These are phyloP conservation scores for Scedosporium boydii DNA, from an alignment of 2,329 filamentous ascomycete genomes.

Conservation along the genomic window DNA sequence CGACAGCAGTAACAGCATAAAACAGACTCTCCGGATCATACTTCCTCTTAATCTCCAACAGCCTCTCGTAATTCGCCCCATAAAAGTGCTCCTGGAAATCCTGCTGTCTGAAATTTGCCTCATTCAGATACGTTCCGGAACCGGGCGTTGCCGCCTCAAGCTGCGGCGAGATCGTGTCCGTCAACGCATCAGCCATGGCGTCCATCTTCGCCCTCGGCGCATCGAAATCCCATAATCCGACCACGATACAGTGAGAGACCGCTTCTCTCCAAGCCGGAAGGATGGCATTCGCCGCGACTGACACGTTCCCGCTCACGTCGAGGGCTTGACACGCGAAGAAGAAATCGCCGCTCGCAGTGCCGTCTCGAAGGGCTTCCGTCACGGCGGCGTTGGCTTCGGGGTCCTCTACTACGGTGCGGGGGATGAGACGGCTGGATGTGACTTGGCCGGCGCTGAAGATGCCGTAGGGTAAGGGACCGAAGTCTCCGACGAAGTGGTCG, in stretches of 20 bases:
- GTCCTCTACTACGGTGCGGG: conserved; percentile 11
- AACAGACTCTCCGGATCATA: conserved; percentile 38
- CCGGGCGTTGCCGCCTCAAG: conserved; percentile 29
- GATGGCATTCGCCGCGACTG: conserved; percentile 15
- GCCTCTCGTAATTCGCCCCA: conserved; percentile 31
- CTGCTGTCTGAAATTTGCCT: conserved; percentile 35
- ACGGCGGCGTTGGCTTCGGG: conserved; percentile 15
- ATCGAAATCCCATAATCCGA: conserved; percentile 6
- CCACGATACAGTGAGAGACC: conserved; percentile 7
- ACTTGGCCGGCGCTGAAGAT: neutral
- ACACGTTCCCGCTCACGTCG: neutral
- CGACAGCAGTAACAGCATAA: conserved; percentile 13
- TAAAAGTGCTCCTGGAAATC: conserved; percentile 34
- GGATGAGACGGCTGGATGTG: neutral
- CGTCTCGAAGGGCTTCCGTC: conserved; percentile 20
- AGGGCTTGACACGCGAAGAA: conserved; percentile 3
- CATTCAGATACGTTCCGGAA: conserved; percentile 38
- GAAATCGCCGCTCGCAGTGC: conserved; percentile 19
- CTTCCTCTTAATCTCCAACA: conserved; percentile 36
- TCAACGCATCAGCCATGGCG: conserved; percentile 18
- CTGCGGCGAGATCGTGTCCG: conserved; percentile 19
- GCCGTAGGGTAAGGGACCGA: neutral
- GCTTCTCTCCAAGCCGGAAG: conserved; percentile 14
- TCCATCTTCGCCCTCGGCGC: conserved; percentile 8
- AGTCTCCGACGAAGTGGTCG: conserved; percentile 17